Conservation (phyloP, 805 yeast genomes). For the Myxozyma nipponensis region DNA sequence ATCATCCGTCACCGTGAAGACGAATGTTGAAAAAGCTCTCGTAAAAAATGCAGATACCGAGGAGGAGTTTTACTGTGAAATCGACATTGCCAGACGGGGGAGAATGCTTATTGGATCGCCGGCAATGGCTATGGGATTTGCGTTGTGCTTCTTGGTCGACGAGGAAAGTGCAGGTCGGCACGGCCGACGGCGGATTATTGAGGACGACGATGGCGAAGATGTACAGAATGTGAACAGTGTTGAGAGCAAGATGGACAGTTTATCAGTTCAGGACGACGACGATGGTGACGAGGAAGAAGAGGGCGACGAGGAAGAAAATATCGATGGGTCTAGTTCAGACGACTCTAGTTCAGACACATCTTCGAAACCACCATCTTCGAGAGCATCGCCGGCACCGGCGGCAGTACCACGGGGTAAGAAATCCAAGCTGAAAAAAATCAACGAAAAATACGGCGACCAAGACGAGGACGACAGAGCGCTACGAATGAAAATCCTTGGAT, state of each 20-base stretch:
- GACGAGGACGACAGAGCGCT: conserved; percentile 80
- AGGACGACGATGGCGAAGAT: neutral
- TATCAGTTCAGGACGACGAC: conserved; percentile 7
- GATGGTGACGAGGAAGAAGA: conserved; percentile 3
- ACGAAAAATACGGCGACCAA: conserved; percentile 80
- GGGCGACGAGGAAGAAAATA: neutral
- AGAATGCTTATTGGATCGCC: conserved; percentile 31
- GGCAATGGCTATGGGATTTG: conserved; percentile 89
- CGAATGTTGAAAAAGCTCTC: conserved; percentile 20
- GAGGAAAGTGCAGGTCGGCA: conserved; percentile 46
- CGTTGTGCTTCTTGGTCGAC: conserved; percentile 68
- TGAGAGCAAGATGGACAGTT: conserved; percentile 4
- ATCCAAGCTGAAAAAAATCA: conserved; percentile 76
- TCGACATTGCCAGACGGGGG: conserved; percentile 3
- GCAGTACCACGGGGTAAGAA: conserved; percentile 72
- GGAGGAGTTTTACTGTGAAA: conserved; percentile 34
- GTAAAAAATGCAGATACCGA: neutral
- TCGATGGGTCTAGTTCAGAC: neutral
- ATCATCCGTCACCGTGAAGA: conserved; percentile 8
- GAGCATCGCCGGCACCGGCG: conserved; percentile 31
- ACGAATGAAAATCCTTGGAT: conserved; percentile 80
- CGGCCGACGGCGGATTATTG: conserved; percentile 27
- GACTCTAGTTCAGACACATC: conserved; percentile 6
- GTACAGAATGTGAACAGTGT: neutral
- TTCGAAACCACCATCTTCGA: neutral